Evolutionary conservation across 1,139 yeast genomes (phyloP), one percentile per base, ranked within the genome.

Genomic region (Suhomyces ambrosiae): DNA sequence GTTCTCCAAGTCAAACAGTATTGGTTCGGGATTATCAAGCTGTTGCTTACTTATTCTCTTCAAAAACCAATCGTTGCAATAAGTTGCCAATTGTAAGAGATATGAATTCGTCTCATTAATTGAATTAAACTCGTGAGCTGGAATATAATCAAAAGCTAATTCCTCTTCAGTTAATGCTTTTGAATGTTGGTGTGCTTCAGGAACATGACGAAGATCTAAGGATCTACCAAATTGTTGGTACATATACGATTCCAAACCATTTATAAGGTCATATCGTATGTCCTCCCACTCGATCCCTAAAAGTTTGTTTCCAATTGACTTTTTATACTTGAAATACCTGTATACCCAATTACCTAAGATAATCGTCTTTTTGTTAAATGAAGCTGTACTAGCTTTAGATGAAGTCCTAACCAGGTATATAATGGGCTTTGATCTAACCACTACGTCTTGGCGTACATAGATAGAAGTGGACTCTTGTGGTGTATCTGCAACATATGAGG

Each of bases 251-350:
- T 71, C 77, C 12, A 68, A 49, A 2, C 75, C 75, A 40, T 60
- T 57, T 3, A 63, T 46, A 29, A 70, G 48, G 30, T 71, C 77
- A 37, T 63, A 59, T 24, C 76, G 53, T 27, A 71, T 63, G 37
- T 67, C 72, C 42, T 71, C 76, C 76, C 75, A 71, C 50, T 69
- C 76, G 49, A 71, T 64, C 1, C 68, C 74, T 19, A 69, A 42
- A 14, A 70, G 49, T 19, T 70, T 70, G 49, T 65, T 66, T 2
- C 63, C 62, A n/a, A 60, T 54, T 3, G 65, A 53, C 44, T 66
- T 68, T 38, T 66, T 70, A 43, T 68, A 68, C 38, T 60, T 68
- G 52, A 71, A 71, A 48, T 61, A 68, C 27, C 61, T 58, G 44
- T 53, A 50, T 16, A 70, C 50, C 71, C 73, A 65, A 19, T 55